Conservation (phyloP, 148 eudicot species). For the Vaccinium corymbosum region DNA sequence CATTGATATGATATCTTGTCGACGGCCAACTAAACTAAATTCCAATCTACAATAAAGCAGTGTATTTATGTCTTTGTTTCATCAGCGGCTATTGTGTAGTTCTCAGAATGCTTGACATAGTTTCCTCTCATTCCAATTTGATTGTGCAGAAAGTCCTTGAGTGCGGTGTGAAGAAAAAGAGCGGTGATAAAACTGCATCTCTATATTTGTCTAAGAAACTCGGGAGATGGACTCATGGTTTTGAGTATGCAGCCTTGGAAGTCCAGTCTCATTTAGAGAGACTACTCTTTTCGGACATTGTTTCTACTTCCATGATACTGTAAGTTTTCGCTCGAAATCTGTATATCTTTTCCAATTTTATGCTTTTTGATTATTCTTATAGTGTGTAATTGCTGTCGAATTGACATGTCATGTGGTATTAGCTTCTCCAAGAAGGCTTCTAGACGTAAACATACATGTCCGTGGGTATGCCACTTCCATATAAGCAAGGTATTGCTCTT, state of each 20-base stretch:
- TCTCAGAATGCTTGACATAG: conserved; percentile 13
- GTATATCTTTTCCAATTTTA: background rate
- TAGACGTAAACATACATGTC: conserved; percentile 38
- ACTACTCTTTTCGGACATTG: conserved; percentile 60
- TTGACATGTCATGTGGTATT: conserved; percentile 17
- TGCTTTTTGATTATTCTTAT: background rate
- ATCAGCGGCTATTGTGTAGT: background rate
- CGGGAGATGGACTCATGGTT: conserved; percentile 53
- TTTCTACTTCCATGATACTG: conserved; percentile 65
- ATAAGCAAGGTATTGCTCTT: conserved; percentile 57
- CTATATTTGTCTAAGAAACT: conserved; percentile 67
- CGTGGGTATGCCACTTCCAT: conserved; percentile 93
- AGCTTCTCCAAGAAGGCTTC: conserved; percentile 55
- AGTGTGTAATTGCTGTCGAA: conserved; percentile 15
- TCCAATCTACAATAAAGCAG: background rate
- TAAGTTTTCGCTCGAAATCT: conserved; percentile 25
- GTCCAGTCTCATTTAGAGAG: conserved; percentile 77
- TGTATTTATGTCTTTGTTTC: conserved; percentile 5
- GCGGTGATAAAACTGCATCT: conserved; percentile 57
- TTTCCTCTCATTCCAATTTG: conserved; percentile 3
- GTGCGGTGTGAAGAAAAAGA: conserved; percentile 66
- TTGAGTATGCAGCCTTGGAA: conserved; percentile 87
- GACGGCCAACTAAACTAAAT: background rate
- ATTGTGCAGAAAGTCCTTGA: conserved; percentile 74
- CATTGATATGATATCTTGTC: background rate